A percentile compares a stretch with the other conserved stretches of the same genome.
phyloP scores from a whole-genome alignment of 768 basidiomycete species.

The Psilocybe cubensis region DNA sequence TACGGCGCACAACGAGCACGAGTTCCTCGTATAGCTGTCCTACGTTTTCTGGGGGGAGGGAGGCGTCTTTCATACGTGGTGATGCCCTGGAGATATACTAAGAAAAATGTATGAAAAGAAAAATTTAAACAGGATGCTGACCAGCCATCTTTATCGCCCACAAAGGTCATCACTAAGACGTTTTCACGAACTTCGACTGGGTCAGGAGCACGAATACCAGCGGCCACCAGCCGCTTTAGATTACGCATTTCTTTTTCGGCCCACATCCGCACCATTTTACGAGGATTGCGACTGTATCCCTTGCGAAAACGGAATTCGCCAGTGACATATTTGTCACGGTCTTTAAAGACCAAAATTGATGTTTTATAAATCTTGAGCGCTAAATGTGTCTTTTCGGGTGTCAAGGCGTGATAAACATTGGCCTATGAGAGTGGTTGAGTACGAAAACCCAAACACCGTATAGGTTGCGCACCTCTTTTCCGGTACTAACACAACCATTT shows the following conservation, averaged over 20 bases:
- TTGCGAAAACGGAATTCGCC: constrained; percentile 95
- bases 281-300: constrained; percentile 90
- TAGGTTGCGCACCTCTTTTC: constrained; percentile 83
- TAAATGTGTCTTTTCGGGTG: constrained; percentile 58
- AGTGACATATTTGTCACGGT: constrained; percentile 94
- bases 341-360: constrained; percentile 96
- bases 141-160: constrained; percentile 85
- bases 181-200: constrained; percentile 95
- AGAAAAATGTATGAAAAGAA: background rate
- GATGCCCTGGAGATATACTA: constrained; percentile 66
- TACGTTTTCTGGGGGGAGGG: constrained; percentile 48
- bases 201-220: constrained; percentile 85
- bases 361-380: constrained; percentile 99
- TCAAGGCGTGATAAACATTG: constrained; percentile 93
- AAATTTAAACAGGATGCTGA: constrained; percentile 28
- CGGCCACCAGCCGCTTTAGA: constrained; percentile 79
- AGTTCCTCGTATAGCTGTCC: constrained; percentile 76
- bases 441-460: constrained; percentile 7
- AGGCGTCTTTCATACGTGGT: constrained; percentile 91
- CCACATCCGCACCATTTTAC: constrained; percentile 99
- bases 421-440: constrained; percentile 53
- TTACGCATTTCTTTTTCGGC: constrained; percentile 99
- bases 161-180: constrained; percentile 93
- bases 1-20: constrained; percentile 74
- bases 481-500: constrained; percentile 96